Percentiles rank a stretch among this genome's conserved stretches.
Evolutionary conservation across 805 yeast genomes (phyloP).

Genomic region (Cyberlindnera samutprakarnensis): DNA sequence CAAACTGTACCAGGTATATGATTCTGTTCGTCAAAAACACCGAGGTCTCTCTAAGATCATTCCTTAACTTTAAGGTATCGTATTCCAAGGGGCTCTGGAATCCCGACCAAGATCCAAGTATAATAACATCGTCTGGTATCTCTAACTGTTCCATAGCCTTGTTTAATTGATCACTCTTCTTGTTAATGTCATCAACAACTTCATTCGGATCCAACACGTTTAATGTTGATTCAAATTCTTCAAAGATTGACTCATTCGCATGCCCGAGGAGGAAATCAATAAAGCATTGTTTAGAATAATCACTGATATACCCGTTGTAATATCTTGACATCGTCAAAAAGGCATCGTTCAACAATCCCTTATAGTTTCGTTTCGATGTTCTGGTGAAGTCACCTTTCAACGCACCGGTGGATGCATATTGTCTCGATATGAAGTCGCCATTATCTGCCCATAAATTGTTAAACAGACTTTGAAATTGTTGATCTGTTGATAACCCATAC

Average conservation of each 20-base stretch:
- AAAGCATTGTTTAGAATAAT: conserved; percentile 36
- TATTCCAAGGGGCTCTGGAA: conserved; percentile 18
- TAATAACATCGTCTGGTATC: conserved; percentile 16
- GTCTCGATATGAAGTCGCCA: conserved; percentile 59
- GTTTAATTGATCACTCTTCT: conserved; percentile 23
- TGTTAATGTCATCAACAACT: conserved; percentile 13
- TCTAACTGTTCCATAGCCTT: conserved; percentile 10
- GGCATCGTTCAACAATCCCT: conserved; percentile 37
- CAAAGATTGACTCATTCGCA: conserved; percentile 28
- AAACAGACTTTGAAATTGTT: conserved; percentile 18
- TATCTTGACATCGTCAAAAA: conserved; percentile 34
- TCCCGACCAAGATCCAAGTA: conserved; percentile 21
- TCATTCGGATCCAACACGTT: conserved; percentile 20
- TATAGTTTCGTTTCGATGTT: conserved; percentile 32
- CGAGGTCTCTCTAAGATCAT: conserved; percentile 9
- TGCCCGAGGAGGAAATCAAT: conserved; percentile 35
- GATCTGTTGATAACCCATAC: conserved; percentile 4
- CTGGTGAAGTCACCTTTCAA: conserved; percentile 42
- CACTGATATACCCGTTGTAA: conserved; percentile 36
- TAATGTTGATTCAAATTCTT: conserved; percentile 33
- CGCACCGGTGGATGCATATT: conserved; percentile 53
- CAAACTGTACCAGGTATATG: conserved; percentile 17
- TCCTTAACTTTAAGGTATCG: conserved; percentile 11
- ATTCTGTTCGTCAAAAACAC: conserved; percentile 17
- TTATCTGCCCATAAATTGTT: conserved; percentile 56